Evolutionary conservation across 768 basidiomycete species (phyloP).

Genomic region (Asterophora lycoperdoides): DNA sequence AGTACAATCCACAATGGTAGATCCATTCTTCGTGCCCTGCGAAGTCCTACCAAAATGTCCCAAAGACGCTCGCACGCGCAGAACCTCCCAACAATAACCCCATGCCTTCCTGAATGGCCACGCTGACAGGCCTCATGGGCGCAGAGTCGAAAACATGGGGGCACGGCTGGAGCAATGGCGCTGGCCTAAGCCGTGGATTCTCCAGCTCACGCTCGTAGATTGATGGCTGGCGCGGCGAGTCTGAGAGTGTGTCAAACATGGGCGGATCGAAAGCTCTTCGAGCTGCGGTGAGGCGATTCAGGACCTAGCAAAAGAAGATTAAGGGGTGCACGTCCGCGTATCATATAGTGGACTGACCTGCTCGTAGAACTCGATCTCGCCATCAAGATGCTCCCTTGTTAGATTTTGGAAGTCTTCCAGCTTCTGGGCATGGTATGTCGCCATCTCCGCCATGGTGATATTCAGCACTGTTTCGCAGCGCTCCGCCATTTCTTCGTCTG

Average conservation of each 20-base stretch:
- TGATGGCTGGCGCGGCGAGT: constrained; percentile 56
- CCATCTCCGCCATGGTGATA: constrained; percentile 85
- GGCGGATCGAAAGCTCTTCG: constrained; percentile 50
- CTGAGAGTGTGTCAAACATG: constrained; percentile 43
- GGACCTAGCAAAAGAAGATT: constrained; percentile 34
- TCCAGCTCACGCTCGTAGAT: constrained; percentile 74
- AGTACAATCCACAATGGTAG: no score
- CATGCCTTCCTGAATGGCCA: constrained; percentile 71
- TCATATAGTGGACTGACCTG: constrained; percentile 33
- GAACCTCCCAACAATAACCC: constrained; percentile 50
- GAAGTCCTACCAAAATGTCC: constrained; percentile 63
- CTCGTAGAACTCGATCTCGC: constrained; percentile 73
- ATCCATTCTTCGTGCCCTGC: no score
- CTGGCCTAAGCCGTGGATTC: constrained; percentile 41
- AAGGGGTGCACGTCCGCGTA: no score
- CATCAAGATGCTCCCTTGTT: constrained; percentile 68
- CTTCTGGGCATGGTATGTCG: constrained; percentile 73
- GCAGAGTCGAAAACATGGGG: constrained; percentile 74
- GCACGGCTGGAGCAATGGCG: constrained; percentile 65
- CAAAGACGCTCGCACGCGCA: constrained; percentile 51
- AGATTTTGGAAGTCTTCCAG: constrained; percentile 59
- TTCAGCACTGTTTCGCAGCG: constrained; percentile 88
- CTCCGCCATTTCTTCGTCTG: constrained; percentile 60
- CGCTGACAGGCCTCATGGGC: constrained; percentile 71
- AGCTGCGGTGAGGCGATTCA: constrained; percentile 55